Evolutionary conservation across 257 asterid species (phyloP).

Genomic region (Coffea eugenioides): DNA sequence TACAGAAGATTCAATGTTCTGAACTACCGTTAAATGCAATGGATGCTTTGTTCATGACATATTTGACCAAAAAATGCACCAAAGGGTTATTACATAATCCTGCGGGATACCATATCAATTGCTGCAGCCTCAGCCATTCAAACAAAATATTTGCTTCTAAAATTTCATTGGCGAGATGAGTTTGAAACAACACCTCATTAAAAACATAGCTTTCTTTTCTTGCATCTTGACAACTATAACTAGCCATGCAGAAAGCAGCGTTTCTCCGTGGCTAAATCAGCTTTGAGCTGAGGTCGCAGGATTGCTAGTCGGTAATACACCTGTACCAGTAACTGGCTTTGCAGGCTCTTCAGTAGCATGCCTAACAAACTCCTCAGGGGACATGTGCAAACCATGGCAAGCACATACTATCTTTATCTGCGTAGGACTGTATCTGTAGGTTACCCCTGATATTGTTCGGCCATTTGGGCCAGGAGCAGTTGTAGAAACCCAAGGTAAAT

Average conservation of each 20-base stretch:
- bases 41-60: constrained; percentile 7
- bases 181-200: neutral
- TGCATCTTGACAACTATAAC: neutral
- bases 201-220: neutral
- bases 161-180: neutral
- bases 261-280: constrained; percentile 34
- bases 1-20: neutral
- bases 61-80: constrained; percentile 4
- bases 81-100: constrained; percentile 1
- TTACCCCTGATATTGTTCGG: constrained; percentile 89
- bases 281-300: constrained; percentile 76
- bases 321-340: constrained; percentile 41
- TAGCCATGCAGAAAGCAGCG: neutral
- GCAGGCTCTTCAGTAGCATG: constrained; percentile 70
- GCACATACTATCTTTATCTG: constrained; percentile 90
- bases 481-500: constrained; percentile 95
- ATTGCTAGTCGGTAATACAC: constrained; percentile 52
- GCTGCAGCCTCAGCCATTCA: neutral
- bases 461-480: constrained; percentile 78
- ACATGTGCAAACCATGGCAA: constrained; percentile 92
- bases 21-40: neutral
- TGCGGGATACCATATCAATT: neutral
- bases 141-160: constrained; percentile 6
- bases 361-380: constrained; percentile 78
- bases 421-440: constrained; percentile 76